A percentile compares a stretch with the other conserved stretches of the same genome.
These are phyloP conservation scores for Pyrenophora seminiperda DNA, from an alignment of 2,329 filamentous ascomycete species.

Conservation along the genomic window DNA sequence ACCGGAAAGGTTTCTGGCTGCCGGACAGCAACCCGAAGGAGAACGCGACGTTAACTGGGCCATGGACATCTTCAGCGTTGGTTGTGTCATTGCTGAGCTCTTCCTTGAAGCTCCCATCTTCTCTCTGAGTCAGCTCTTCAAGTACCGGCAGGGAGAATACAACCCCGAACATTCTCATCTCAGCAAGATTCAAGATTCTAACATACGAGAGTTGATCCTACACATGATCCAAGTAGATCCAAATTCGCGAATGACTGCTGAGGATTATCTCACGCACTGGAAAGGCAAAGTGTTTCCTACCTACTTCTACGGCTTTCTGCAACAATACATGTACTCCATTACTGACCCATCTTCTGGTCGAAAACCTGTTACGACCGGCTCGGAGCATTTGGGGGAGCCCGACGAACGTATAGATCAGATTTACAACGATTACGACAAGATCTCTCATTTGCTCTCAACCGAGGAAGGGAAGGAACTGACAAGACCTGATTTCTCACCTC, in stretches of 20 bases:
- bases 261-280: constrained; percentile 93
- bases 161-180: constrained; percentile 82
- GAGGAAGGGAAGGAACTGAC: constrained; percentile 57
- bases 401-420: constrained; percentile 94
- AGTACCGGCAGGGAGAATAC: constrained; percentile 90
- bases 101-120: constrained; percentile 97
- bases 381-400: constrained; percentile 78
- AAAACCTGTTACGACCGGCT: constrained; percentile 68
- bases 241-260: constrained; percentile 86
- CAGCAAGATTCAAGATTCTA: constrained; percentile 82
- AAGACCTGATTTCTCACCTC: constrained; percentile 37
- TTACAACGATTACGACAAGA: constrained; percentile 95
- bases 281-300: constrained; percentile 89
- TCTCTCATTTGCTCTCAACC: constrained; percentile 89
- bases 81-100: constrained; percentile 94
- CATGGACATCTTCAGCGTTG: constrained; percentile 98
- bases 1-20: constrained; percentile 83
- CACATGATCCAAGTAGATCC: constrained; percentile 98
- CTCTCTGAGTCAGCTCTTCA: constrained; percentile 93
- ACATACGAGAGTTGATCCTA: constrained; percentile 84
- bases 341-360: constrained; percentile 87
- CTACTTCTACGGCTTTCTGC: constrained; percentile 97
- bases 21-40: constrained; percentile 68
- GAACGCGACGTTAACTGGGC: constrained; percentile 77
- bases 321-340: constrained; percentile 96